Conservation (phyloP, 352 stramenopile genomes). For the Phytopythium mirpurense region DNA sequence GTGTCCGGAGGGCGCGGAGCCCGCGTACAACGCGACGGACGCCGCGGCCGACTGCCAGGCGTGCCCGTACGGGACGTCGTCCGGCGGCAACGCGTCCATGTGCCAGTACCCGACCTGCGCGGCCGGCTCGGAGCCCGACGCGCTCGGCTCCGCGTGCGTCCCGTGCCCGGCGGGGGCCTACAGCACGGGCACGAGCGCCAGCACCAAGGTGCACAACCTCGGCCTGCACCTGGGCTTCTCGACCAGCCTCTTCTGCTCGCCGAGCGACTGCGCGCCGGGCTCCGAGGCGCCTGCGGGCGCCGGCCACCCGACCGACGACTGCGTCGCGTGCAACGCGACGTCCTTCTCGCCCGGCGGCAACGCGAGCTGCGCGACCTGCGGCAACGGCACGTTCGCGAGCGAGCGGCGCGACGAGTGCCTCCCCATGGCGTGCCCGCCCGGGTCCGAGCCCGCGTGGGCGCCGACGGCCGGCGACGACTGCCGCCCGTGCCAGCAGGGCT, state of each 20-base stretch:
- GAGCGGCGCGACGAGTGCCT: constrained; percentile 14
- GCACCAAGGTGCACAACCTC: constrained; percentile 1
- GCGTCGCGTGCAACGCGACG: constrained; percentile 21
- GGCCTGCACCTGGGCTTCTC: neutral
- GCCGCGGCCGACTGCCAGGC: constrained; percentile 18
- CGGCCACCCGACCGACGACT: constrained; percentile 21
- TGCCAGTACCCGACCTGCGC: constrained; percentile 32
- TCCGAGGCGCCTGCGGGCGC: constrained; percentile 18
- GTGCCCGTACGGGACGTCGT: constrained; percentile 31
- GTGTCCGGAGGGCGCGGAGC: constrained; percentile 25
- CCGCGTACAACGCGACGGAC: constrained; percentile 22
- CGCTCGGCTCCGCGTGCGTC: constrained; percentile 19
- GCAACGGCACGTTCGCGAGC: constrained; percentile 28
- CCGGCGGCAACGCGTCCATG: constrained; percentile 21
- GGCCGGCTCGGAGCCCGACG: constrained; percentile 34
- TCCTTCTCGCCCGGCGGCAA: constrained; percentile 29
- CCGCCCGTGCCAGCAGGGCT: constrained; percentile 25
- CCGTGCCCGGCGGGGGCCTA: constrained; percentile 23
- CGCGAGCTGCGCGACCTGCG: constrained; percentile 20
- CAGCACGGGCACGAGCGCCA: constrained; percentile 19
- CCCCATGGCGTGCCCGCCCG: constrained; percentile 19
- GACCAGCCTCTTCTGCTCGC: constrained; percentile 16
- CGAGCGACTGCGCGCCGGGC: constrained; percentile 17
- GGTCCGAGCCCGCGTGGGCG: constrained; percentile 18
- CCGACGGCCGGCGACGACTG: constrained; percentile 22